Evolutionary conservation across 2,329 filamentous ascomycete species (phyloP).

Genomic region (Escovopsis sp.): DNA sequence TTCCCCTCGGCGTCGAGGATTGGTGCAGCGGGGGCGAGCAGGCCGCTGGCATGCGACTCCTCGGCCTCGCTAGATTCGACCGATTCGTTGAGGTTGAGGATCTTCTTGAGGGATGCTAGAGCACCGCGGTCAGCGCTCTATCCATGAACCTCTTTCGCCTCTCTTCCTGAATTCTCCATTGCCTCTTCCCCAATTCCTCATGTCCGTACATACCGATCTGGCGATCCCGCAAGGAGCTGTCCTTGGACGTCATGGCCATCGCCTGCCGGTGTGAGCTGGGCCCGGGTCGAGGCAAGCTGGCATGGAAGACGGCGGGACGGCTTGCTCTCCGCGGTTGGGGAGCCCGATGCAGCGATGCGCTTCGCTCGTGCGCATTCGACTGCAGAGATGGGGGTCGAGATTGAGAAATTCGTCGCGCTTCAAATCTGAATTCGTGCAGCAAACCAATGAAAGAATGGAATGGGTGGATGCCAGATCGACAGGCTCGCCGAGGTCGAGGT

Average conservation of each 20-base stretch:
- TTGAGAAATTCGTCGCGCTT: neutral
- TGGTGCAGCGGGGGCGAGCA: conserved; percentile 54
- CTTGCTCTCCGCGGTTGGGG: conserved; percentile 1
- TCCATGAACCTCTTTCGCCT: too few relatives aligned
- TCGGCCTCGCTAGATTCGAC: conserved; percentile 42
- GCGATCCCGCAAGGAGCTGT: conserved; percentile 32
- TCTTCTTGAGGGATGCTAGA: conserved; percentile 79
- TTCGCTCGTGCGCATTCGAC: neutral
- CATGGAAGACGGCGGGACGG: neutral
- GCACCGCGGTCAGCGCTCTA: neutral
- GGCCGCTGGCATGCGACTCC: conserved; percentile 47
- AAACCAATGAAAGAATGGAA: too few relatives aligned
- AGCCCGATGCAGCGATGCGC: neutral
- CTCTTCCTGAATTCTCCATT: too few relatives aligned
- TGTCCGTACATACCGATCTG: conserved; percentile 31
- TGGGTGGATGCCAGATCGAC: neutral
- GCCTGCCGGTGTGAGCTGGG: neutral
- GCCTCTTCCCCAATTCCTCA: too few relatives aligned
- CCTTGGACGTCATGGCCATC: conserved; percentile 27
- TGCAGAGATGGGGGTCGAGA: neutral
- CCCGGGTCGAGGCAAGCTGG: neutral
- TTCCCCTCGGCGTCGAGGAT: conserved; percentile 77
- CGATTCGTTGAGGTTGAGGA: conserved; percentile 84
- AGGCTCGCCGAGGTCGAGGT: conserved; percentile 1
- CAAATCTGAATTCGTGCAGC: too few relatives aligned